These are phyloP conservation scores for Dichotomocladium elegans DNA, from an alignment of 371 early-diverging fungal species.

Conservation along the genomic window DNA sequence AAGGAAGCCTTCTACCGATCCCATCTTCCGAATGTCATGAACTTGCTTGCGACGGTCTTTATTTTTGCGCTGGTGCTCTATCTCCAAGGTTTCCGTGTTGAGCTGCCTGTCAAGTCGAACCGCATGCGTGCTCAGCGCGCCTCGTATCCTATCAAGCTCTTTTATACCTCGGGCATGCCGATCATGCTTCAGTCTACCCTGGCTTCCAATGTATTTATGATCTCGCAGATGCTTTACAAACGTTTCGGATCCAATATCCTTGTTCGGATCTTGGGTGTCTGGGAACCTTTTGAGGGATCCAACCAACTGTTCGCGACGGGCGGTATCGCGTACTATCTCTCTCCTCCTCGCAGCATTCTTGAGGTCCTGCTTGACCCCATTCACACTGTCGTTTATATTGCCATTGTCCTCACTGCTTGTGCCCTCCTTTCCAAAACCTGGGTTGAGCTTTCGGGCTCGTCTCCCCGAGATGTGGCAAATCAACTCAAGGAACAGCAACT, in stretches of 20 bases:
- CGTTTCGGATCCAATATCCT: conserved; percentile 94
- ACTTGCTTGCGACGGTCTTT: conserved; percentile 86
- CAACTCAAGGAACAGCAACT: conserved; percentile 98
- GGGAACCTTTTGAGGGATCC: conserved; percentile 91
- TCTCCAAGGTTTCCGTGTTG: conserved; percentile 99
- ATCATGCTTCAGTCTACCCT: conserved; percentile 99
- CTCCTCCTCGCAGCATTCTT: conserved; percentile 88
- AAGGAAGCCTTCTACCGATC: conserved; percentile 98
- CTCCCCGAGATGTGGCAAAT: conserved; percentile 95
- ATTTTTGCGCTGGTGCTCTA: conserved; percentile 98
- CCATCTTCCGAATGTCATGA: conserved; percentile 96
- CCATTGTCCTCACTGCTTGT: conserved; percentile 91
- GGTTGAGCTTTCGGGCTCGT: conserved; percentile 98
- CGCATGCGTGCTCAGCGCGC: conserved; percentile 96
- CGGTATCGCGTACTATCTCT: conserved; percentile 98
- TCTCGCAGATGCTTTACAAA: conserved; percentile 95
- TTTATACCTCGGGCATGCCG: conserved; percentile 99
- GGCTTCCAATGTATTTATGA: conserved; percentile 92
- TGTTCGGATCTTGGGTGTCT: conserved; percentile 94
- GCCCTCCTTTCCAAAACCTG: conserved; percentile 97
- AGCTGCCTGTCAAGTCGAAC: conserved; percentile 97
- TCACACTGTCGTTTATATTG: conserved; percentile 89
- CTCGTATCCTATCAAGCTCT: conserved; percentile 98
- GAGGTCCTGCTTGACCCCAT: conserved; percentile 90
- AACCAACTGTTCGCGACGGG: conserved; percentile 87